Conservation (phyloP, 164 flowering plant species). For the Magnolia changhungtana region DNA sequence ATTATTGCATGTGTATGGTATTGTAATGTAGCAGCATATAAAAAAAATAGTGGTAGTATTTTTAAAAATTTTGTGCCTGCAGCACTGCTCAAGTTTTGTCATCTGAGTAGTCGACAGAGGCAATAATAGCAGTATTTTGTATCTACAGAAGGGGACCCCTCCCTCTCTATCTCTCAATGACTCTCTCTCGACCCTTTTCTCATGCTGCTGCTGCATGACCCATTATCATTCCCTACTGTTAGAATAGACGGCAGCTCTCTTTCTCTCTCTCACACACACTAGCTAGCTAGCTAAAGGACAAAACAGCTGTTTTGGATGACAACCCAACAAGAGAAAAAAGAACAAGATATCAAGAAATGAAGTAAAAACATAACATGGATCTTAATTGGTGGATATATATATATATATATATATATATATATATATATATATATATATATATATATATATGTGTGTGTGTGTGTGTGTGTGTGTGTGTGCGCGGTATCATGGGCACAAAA, state of each 20-base stretch:
- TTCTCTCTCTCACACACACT: not conserved
- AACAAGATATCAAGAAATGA: not conserved
- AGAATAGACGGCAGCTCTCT: constrained; percentile 4
- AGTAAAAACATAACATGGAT: not conserved
- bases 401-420: too few species aligned
- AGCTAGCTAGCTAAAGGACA: not conserved
- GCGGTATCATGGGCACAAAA: too few species aligned
- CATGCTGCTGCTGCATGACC: constrained; percentile 2
- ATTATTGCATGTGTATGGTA: not conserved
- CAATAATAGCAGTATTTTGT: constrained; percentile 60
- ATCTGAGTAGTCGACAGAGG: constrained; percentile 55
- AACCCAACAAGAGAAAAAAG: not conserved
- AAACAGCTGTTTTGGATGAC: not conserved
- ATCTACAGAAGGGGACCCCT: constrained; percentile 50
- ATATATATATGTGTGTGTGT: too few species aligned
- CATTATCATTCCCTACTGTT: constrained; percentile 22
- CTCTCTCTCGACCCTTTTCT: constrained; percentile 16
- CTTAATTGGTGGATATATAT: not conserved
- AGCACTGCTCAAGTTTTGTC: constrained; percentile 50
- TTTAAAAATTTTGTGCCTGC: constrained; percentile 13
- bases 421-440: too few species aligned
- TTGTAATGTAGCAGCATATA: too few species aligned
- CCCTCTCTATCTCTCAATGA: not conserved
- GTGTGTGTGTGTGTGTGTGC: too few species aligned
- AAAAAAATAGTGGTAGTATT: not conserved